Conservation (phyloP, 2,329 filamentous ascomycete genomes). For the Fusarium tjaetaba region DNA sequence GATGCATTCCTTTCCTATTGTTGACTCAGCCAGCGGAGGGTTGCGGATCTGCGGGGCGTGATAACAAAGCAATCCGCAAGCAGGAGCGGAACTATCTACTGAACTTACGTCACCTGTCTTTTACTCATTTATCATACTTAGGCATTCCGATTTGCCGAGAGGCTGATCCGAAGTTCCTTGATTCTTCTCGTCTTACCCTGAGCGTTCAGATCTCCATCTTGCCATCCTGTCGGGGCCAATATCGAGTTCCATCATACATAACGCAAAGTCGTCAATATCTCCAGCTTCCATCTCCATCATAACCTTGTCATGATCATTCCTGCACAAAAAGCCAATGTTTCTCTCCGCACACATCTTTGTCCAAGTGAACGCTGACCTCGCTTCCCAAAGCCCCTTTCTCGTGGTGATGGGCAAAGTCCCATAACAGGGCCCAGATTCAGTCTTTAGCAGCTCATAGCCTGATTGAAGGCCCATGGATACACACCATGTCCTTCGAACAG, state of each 20-base stretch:
- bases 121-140: fast-evolving
- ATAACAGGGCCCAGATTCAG: conserved; percentile 12
- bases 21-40: not conserved
- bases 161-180: fast-evolving
- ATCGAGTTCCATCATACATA: conserved; percentile 24
- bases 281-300: not conserved
- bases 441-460: conserved; percentile 28
- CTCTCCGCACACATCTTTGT: conserved; percentile 26
- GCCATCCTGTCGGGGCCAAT: conserved; percentile 18
- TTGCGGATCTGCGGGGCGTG: not conserved
- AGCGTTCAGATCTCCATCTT: conserved; percentile 2
- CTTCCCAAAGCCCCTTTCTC: conserved; percentile 44
- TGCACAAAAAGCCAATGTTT: conserved; percentile 26
- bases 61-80: not conserved
- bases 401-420: conserved; percentile 38
- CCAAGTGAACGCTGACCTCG: conserved; percentile 35
- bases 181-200: not conserved
- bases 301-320: conserved; percentile 10
- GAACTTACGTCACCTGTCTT: fast-evolving
- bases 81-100: not conserved
- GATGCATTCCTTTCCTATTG: too few species aligned
- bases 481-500: conserved; percentile 44
- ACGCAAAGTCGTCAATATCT: conserved; percentile 15
- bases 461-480: conserved; percentile 32
- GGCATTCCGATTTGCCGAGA: fast-evolving